phyloP scores from a whole-genome alignment of 1,284 basidiomycete genomes.

The Sporisorium scitamineum region DNA sequence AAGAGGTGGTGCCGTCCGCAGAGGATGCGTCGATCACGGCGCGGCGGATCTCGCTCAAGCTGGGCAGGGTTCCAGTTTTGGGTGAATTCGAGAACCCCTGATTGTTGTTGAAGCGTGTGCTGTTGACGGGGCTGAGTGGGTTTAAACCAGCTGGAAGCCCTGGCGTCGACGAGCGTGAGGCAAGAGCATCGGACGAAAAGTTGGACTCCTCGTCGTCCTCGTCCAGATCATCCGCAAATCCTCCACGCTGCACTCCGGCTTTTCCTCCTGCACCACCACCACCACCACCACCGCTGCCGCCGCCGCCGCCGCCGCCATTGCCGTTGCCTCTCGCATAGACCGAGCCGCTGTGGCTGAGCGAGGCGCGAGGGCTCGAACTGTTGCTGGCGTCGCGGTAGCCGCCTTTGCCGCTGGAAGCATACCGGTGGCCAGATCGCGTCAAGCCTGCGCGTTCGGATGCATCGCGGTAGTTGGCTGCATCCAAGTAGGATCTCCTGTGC shows the following conservation, averaged over 20 bases:
- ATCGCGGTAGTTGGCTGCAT: slow-evolving; percentile 30
- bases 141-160: slow-evolving; percentile 15
- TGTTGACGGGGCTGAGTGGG: slow-evolving; percentile 9
- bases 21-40: slow-evolving; percentile 40
- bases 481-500: slow-evolving; percentile 32
- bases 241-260: slow-evolving; percentile 10
- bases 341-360: slow-evolving; percentile 28
- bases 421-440: slow-evolving; percentile 24
- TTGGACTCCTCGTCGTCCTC: slow-evolving; percentile 43
- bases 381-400: slow-evolving; percentile 41
- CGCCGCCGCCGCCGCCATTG: neutral
- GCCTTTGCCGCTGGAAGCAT: slow-evolving; percentile 27
- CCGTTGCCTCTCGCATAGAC: slow-evolving; percentile 17
- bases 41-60: slow-evolving; percentile 41
- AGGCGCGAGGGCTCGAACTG: slow-evolving; percentile 31
- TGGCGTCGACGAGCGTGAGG: slow-evolving; percentile 31
- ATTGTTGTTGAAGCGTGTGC: slow-evolving; percentile 1
- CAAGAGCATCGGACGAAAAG: slow-evolving; percentile 31
- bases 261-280: slow-evolving; percentile 3
- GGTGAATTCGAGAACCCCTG: slow-evolving; percentile 14
- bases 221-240: slow-evolving; percentile 51
- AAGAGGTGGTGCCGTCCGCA: slow-evolving; percentile 28
- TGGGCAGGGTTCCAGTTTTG: slow-evolving; percentile 12
- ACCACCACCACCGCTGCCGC: too few species aligned
- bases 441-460: slow-evolving; percentile 39